A percentile compares a stretch with the other conserved stretches of the same genome.
Evolutionary conservation across 2,329 filamentous ascomycete genomes (phyloP).

Genomic region (Calonectria crousiana): DNA sequence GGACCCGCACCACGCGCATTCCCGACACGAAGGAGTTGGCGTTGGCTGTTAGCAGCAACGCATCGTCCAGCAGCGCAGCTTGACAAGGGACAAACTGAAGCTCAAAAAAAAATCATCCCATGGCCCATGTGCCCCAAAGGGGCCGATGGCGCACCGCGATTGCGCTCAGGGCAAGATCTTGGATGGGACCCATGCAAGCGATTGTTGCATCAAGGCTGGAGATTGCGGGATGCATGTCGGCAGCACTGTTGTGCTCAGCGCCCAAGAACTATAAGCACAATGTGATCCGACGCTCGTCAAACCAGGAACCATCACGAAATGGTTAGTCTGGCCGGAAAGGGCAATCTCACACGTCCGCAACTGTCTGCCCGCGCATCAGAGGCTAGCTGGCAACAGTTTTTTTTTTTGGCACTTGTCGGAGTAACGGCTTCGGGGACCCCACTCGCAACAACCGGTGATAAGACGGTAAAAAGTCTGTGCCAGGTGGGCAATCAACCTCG

Average conservation of each 20-base stretch:
- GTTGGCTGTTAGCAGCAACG: neutral
- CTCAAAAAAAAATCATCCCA: neutral
- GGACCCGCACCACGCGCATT: slow-evolving; percentile 16
- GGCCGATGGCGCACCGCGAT: neutral
- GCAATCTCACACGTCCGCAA: slow-evolving; percentile 9
- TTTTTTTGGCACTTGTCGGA: neutral
- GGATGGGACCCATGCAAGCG: neutral
- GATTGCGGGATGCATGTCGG: slow-evolving; percentile 16
- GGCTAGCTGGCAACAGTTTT: neutral
- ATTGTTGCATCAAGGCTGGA: slow-evolving; percentile 21
- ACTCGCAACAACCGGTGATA: slow-evolving; percentile 1
- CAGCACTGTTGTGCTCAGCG: neutral
- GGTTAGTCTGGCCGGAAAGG: slow-evolving; percentile 4
- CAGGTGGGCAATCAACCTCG: neutral
- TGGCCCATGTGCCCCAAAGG: neutral
- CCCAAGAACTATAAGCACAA: neutral
- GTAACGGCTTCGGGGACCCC: slow-evolving; percentile 16
- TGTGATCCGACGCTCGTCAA: slow-evolving; percentile 17
- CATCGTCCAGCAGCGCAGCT: neutral
- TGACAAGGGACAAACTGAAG: neutral
- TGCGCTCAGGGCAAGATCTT: neutral
- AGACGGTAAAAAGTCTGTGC: slow-evolving; percentile 12
- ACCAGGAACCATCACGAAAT: slow-evolving; percentile 2
- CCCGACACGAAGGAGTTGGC: slow-evolving; percentile 17
- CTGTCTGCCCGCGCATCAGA: slow-evolving; percentile 12